phyloP scores from a whole-genome alignment of 805 yeast genomes.

The Candida ipomoeae region DNA sequence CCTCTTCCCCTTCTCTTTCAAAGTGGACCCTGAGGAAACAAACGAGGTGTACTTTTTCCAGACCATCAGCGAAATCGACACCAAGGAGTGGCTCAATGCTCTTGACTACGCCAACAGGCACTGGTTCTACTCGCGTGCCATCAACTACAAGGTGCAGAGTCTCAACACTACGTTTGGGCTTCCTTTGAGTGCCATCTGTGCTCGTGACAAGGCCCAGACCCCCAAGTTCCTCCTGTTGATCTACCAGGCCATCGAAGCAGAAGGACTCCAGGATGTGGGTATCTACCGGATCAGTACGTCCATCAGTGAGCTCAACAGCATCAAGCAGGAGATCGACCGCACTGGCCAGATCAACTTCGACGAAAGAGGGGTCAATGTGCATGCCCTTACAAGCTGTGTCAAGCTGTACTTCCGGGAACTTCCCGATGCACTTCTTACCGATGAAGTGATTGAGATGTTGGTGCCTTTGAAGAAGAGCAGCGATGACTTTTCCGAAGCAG shows the following conservation, averaged over 20 bases:
- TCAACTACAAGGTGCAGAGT: conserved; percentile 24
- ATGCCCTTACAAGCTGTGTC: conserved; percentile 84
- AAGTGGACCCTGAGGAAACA: conserved; percentile 41
- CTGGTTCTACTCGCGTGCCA: conserved; percentile 48
- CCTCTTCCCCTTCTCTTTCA: conserved; percentile 45
- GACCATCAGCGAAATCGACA: conserved; percentile 55
- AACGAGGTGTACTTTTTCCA: conserved; percentile 63
- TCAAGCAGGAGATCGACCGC: conserved; percentile 43
- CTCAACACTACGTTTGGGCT: conserved; percentile 67
- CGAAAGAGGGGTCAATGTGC: conserved; percentile 61
- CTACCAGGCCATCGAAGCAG: conserved; percentile 71
- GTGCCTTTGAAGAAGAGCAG: conserved; percentile 32
- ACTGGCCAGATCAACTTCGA: conserved; percentile 48
- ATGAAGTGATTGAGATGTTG: conserved; percentile 58
- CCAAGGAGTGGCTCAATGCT: conserved; percentile 67
- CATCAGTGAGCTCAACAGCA: conserved; percentile 40
- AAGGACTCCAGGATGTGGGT: conserved; percentile 89
- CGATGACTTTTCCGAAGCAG: conserved; percentile 7
- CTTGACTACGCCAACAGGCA: conserved; percentile 47
- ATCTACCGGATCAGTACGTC: conserved; percentile 70
- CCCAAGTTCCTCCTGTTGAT: conserved; percentile 68
- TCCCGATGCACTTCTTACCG: conserved; percentile 78
- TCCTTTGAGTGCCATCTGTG: conserved; percentile 73
- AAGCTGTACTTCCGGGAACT: conserved; percentile 79
- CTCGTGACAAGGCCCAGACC: conserved; percentile 55